Conservation (phyloP, 2,329 filamentous ascomycete genomes). For the Paecilomyces dactylethromorphus region DNA sequence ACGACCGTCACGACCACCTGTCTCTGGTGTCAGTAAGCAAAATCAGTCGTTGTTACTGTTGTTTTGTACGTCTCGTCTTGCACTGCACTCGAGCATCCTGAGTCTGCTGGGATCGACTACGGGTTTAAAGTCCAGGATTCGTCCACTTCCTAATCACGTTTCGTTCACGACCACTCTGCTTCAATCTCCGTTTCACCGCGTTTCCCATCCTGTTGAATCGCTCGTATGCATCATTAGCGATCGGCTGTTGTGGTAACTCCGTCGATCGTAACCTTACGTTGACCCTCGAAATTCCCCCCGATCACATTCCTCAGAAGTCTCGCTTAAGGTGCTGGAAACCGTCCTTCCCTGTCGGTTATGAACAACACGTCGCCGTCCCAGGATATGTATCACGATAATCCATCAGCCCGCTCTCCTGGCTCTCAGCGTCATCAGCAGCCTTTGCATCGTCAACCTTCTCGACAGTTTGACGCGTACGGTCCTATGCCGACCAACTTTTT, state of each 20-base stretch:
- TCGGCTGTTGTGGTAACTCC: not conserved
- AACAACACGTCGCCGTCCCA: slow-evolving; percentile 23
- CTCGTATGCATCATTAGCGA: not conserved
- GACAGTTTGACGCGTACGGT: slow-evolving; percentile 69
- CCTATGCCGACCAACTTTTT: slow-evolving; percentile 64
- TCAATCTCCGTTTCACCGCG: not conserved
- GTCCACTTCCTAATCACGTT: not conserved
- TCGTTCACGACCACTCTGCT: not conserved
- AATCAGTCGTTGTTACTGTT: not conserved
- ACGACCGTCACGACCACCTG: not conserved
- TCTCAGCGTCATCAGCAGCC: slow-evolving; percentile 62
- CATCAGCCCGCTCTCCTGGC: slow-evolving; percentile 65
- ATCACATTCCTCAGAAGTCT: not conserved
- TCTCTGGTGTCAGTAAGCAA: not conserved
- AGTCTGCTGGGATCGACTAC: not conserved
- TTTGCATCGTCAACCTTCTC: slow-evolving; percentile 65
- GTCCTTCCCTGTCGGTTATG: slow-evolving; percentile 12
- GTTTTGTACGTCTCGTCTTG: not conserved
- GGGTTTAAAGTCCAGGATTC: not conserved
- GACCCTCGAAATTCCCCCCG: not conserved
- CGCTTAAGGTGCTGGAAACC: not conserved
- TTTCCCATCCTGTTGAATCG: not conserved
- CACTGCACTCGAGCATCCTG: not conserved
- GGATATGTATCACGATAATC: slow-evolving; percentile 63
- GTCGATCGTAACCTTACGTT: not conserved